Percentiles rank a stretch among this genome's conserved stretches.
Evolutionary conservation across 208 protist genomes (phyloP).

Genomic region (Crithidia acanthocephali): DNA sequence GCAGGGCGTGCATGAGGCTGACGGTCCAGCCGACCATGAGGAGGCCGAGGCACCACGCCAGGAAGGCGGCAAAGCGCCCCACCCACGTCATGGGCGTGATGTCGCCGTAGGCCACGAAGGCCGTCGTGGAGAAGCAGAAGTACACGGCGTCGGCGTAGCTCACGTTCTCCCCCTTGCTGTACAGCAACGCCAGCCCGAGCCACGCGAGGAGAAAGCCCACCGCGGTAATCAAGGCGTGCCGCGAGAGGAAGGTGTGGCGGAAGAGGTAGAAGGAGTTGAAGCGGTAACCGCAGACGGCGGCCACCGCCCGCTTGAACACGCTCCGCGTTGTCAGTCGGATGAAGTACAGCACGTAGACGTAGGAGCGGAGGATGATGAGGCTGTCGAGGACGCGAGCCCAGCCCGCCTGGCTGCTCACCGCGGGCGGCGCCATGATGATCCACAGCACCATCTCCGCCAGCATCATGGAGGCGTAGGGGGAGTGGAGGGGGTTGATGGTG

Average conservation of each 20-base stretch:
- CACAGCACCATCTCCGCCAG: slow-evolving; percentile 71
- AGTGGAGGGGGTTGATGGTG: slow-evolving; percentile 56
- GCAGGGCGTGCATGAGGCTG: slow-evolving; percentile 43
- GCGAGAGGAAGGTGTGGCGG: slow-evolving; percentile 38
- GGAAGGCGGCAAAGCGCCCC: slow-evolving; percentile 56
- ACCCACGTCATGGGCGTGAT: slow-evolving; percentile 43
- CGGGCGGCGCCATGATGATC: slow-evolving; percentile 68
- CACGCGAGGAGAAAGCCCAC: slow-evolving; percentile 37
- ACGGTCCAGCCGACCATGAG: slow-evolving; percentile 53
- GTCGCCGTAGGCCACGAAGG: slow-evolving; percentile 66
- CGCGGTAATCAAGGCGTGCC: slow-evolving; percentile 24
- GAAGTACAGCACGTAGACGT: slow-evolving; percentile 65
- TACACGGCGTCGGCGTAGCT: slow-evolving; percentile 53
- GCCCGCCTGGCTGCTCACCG: slow-evolving; percentile 21
- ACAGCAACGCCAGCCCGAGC: slow-evolving; percentile 47
- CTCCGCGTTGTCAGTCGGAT: slow-evolving; percentile 36
- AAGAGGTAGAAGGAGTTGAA: slow-evolving; percentile 48
- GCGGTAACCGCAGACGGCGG: slow-evolving; percentile 49
- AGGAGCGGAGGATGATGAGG: slow-evolving; percentile 66
- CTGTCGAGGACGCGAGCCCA: slow-evolving; percentile 54
- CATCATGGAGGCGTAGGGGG: slow-evolving; percentile 42
- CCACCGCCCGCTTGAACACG: slow-evolving; percentile 57
- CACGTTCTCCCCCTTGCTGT: slow-evolving; percentile 51
- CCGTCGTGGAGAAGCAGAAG: slow-evolving; percentile 58
- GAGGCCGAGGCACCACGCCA: slow-evolving; percentile 51